Percentiles rank a stretch among this genome's conserved stretches.
Conservation (phyloP, 345 rosid genomes). For the Eutrema heterophyllum region DNA sequence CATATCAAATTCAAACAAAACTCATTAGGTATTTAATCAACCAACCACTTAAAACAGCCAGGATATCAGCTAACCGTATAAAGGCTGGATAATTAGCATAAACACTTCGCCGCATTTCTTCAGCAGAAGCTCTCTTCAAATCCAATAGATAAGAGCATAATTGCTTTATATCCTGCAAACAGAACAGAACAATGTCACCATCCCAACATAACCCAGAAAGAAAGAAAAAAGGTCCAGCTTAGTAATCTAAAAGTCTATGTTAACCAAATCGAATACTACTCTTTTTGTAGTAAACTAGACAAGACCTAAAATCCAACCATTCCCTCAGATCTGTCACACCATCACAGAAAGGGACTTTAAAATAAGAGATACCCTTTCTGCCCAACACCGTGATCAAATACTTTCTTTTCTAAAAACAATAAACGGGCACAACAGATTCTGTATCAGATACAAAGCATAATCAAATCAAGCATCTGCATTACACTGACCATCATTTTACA, state of each 20-base stretch:
- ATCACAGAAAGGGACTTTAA: not conserved
- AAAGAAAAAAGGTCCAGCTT: not conserved
- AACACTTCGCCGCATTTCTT: slow-evolving; percentile 97
- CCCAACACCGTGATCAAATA: not conserved
- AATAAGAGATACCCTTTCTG: not conserved
- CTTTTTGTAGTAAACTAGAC: not conserved
- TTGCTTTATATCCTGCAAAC: slow-evolving; percentile 77
- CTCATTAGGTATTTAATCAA: not conserved
- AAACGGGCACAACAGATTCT: not conserved
- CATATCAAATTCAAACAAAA: not conserved
- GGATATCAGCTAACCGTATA: slow-evolving; percentile 56
- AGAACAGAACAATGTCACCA: not conserved
- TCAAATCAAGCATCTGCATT: not conserved
- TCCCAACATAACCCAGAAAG: not conserved
- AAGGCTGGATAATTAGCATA: slow-evolving; percentile 97
- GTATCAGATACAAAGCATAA: not conserved
- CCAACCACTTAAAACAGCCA: not conserved
- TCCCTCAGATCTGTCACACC: not conserved
- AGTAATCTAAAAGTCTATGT: not conserved
- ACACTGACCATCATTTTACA: not conserved
- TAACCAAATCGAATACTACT: not conserved
- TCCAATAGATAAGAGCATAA: slow-evolving; percentile 78
- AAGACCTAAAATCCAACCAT: not conserved
- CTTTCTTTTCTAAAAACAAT: not conserved
- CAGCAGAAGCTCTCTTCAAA: slow-evolving; percentile 96